phyloP scores from a whole-genome alignment of 2,329 filamentous ascomycete species.

The Sphaerostilbella broomeana region DNA sequence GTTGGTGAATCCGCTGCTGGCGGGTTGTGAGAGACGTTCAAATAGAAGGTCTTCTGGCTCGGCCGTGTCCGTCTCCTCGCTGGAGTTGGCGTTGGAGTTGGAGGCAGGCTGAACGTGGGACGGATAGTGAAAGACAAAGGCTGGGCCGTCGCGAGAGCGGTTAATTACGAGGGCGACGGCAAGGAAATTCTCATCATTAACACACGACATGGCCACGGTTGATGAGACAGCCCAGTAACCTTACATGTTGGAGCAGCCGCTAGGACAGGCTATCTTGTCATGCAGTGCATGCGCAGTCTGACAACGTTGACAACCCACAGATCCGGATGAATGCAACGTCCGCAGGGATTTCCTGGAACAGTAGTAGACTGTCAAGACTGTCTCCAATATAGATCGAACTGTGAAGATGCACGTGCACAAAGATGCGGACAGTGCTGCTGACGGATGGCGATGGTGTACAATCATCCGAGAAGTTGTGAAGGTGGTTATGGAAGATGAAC shows the following conservation, averaged over 20 bases:
- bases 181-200: conserved; percentile 52
- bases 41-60: conserved; percentile 48
- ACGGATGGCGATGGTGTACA: no score
- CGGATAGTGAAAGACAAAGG: conserved; percentile 86
- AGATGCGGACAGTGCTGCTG: no score
- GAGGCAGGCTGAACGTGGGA: conserved; percentile 41
- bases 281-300: no score
- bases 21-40: conserved; percentile 38
- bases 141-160: conserved; percentile 69
- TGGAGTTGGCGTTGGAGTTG: conserved; percentile 30
- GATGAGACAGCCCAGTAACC: conserved; percentile 16
- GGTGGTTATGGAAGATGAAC: no score
- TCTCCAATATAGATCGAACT: no score
- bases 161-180: conserved; percentile 69
- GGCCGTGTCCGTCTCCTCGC: conserved; percentile 24
- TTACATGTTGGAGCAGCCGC: conserved; percentile 13
- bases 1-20: conserved; percentile 26
- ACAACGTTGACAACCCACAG: no score
- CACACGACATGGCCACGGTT: conserved; percentile 39
- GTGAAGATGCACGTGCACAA: no score
- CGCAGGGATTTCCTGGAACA: no score
- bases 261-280: no score
- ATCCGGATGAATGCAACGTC: no score
- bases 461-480: no score
- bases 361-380: no score